Conservation (phyloP, 164 flowering plant species). For the Brasenia schreberi region DNA sequence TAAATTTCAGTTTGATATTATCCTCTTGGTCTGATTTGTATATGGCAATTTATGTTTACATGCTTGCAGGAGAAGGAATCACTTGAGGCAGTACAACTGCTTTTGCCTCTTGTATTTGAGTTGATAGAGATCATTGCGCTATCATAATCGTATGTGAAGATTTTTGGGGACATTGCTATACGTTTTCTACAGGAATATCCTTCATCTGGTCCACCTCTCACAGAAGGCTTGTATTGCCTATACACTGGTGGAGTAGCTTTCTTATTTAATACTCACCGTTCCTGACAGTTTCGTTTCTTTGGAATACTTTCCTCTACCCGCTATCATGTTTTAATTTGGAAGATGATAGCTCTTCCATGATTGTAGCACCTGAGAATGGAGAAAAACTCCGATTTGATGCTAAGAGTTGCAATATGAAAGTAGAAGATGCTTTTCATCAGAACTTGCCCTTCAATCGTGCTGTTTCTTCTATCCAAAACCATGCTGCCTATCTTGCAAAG, state of each 20-base stretch:
- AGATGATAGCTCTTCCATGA: conserved; percentile 31
- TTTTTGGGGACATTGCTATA: conserved; percentile 63
- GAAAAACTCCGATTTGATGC: conserved; percentile 25
- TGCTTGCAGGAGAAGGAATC: conserved; percentile 66
- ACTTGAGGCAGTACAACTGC: conserved; percentile 54
- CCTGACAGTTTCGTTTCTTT: conserved; percentile 95
- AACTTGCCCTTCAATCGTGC: conserved; percentile 38
- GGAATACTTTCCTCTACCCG: conserved; percentile 87
- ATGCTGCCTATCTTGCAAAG: conserved; percentile 55
- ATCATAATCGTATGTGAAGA: conserved; percentile 75
- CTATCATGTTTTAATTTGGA: conserved; percentile 32
- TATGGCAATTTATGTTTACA: conserved; percentile 1
- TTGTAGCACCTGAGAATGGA: conserved; percentile 32
- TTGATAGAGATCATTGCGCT: conserved; percentile 52
- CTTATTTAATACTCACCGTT: conserved; percentile 66
- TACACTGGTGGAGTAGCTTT: conserved; percentile 80
- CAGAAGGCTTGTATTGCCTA: conserved; percentile 55
- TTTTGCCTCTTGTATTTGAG: conserved; percentile 73
- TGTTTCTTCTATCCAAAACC: conserved; percentile 66
- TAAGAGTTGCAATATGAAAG: conserved; percentile 15
- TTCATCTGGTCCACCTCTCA: conserved; percentile 53
- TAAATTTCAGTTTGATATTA: not conserved
- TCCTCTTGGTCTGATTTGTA: not conserved
- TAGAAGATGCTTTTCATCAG: conserved; percentile 30
- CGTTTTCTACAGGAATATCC: conserved; percentile 60